Base-by-base conservation (phyloP, 805 yeast genomes). In the Kurtzmaniella cleridarum region DNA sequence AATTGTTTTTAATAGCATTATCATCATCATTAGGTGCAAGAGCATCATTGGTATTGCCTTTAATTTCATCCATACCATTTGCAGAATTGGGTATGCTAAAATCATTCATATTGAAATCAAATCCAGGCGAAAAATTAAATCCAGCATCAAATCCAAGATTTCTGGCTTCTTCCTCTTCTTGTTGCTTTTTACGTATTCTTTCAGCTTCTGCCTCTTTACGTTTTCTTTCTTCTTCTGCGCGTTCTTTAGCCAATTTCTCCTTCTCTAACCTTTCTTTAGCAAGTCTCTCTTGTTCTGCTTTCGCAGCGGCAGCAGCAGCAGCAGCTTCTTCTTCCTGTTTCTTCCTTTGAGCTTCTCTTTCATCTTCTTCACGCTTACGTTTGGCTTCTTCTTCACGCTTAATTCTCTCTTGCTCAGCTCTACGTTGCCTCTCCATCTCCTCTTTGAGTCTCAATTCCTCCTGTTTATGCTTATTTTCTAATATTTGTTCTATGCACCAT, bases 401-500 rank as follows among this genome's bases (percentile, higher is more conserved):
- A 28, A 43, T 44, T 30, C 48, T 44, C 35, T 50, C 58, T 28
- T 51, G 59, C 41, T 62, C 64, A 39, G 57, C 66, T 42, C 53
- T 46, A 41, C 52, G 51, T 41, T 55, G 64, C 31, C 57, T 46
- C 35, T 62, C 68, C 42, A 53, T 38, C 42, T 63, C 69, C 41
- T 61, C 66, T 44, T 60, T 59, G 16, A 60, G 33, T 48, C 62
- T 64, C 47, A 60, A 39, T 45, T 66, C 71, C 44, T 66, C 71
- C 43, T 66, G 70, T 32, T 57, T 55, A 46, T 65, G 71, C 45
- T 59, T 63, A 49, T 57, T 66, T 45, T 68, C 71, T 26, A 67
- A 49, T 36, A 68, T 67, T 42, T 60, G 66, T 40, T 60, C 71
- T 3, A 68, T 51, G 40, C 73, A 68, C 74, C 74, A 68, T 29